phyloP scores from a whole-genome alignment of 73 alveolate genomes.

The Paramecium pentaurelia region DNA sequence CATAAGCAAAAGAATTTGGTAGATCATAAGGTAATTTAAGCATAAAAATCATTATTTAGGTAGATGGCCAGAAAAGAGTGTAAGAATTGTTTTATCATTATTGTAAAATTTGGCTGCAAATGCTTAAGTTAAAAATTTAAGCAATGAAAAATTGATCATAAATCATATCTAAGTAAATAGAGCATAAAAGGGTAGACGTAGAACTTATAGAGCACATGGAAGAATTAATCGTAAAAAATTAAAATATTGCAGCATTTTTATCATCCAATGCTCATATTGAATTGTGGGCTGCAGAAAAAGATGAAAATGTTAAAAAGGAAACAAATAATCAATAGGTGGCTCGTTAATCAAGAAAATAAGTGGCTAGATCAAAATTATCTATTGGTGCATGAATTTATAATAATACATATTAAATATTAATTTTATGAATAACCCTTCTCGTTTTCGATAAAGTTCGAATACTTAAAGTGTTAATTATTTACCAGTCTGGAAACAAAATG shows the following conservation, averaged over 20 bases:
- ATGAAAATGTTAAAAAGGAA: constrained; percentile 87
- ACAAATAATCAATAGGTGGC: constrained; percentile 66
- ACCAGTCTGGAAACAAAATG: background rate
- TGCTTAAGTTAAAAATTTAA: constrained; percentile 90
- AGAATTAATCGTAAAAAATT: constrained; percentile 79
- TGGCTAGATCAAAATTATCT: constrained; percentile 74
- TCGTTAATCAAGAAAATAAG: constrained; percentile 72
- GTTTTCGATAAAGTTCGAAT: background rate
- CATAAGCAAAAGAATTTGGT: constrained; percentile 84
- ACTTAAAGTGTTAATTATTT: background rate
- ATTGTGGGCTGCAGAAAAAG: constrained; percentile 84
- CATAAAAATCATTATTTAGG: constrained; percentile 34
- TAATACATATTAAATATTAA: background rate
- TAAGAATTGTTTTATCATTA: constrained; percentile 80
- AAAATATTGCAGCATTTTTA: constrained; percentile 70
- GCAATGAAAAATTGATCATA: constrained; percentile 81
- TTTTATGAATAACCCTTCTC: background rate
- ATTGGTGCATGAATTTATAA: constrained; percentile 62
- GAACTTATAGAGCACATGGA: constrained; percentile 99
- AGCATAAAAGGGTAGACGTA: constrained; percentile 96
- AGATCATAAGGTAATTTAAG: constrained; percentile 65
- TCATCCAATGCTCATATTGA: constrained; percentile 91
- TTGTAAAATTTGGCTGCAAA: constrained; percentile 85
- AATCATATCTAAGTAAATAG: constrained; percentile 88
- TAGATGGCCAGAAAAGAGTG: constrained; percentile 96